Conservation (phyloP, 2,329 filamentous ascomycete genomes). For the Fusarium albosuccineum region DNA sequence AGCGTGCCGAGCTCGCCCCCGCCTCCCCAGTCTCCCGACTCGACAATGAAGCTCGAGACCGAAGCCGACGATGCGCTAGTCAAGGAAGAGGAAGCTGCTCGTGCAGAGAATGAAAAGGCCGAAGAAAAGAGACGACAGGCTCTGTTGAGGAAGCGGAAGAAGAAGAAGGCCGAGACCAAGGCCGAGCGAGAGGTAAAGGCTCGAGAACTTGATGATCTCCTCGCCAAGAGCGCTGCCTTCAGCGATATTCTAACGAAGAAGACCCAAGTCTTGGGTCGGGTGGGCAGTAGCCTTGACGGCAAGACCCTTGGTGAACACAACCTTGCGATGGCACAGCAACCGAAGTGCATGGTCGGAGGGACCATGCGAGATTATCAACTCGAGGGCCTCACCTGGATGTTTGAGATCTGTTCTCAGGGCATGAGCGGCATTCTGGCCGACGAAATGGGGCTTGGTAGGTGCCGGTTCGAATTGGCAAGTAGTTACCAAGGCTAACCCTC, state of each 20-base stretch:
- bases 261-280: conserved; percentile 71
- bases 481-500: conserved; percentile 14
- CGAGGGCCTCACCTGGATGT: conserved; percentile 96
- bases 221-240: conserved; percentile 71
- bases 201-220: conserved; percentile 69
- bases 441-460: conserved; percentile 85
- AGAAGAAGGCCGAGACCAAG: conserved; percentile 65
- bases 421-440: conserved; percentile 93
- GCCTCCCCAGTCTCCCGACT: conserved; percentile 33
- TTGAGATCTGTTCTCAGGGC: conserved; percentile 82
- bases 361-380: conserved; percentile 95
- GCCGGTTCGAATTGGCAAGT: fast-evolving
- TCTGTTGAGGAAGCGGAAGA: conserved; percentile 54
- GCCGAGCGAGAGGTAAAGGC: conserved; percentile 70
- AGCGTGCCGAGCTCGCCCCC: conserved; percentile 57
- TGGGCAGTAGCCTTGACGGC: conserved; percentile 71
- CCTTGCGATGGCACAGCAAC: conserved; percentile 85
- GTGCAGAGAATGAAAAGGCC: conserved; percentile 57
- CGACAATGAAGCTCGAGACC: conserved; percentile 32
- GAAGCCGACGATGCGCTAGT: conserved; percentile 48
- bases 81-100: conserved; percentile 54
- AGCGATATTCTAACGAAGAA: conserved; percentile 74
- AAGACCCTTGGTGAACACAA: conserved; percentile 73
- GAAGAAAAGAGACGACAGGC: conserved; percentile 62
- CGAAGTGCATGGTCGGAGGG: conserved; percentile 85